Conservation (phyloP, 1,139 yeast genomes). For the Scheffersomyces illinoinensis region DNA sequence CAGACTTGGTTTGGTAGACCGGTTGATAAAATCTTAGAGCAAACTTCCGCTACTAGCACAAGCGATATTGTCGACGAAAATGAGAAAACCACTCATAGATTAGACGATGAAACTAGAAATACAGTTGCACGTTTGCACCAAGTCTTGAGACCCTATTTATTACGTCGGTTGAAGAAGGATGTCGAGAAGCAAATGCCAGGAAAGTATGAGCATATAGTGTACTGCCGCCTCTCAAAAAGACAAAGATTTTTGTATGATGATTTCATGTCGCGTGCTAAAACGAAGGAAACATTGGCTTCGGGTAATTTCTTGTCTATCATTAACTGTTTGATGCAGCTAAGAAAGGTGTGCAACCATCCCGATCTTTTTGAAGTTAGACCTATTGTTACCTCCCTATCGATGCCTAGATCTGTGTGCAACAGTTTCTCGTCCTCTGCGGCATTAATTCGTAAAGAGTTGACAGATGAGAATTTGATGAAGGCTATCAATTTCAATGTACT, state of each 20-base stretch:
- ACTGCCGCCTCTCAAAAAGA: conserved; percentile 88
- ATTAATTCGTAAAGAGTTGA: conserved; percentile 42
- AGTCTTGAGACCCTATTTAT: conserved; percentile 86
- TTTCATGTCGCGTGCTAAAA: conserved; percentile 95
- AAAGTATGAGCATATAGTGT: conserved; percentile 91
- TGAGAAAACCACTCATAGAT: conserved; percentile 35
- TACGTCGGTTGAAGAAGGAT: conserved; percentile 91
- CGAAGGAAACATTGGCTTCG: conserved; percentile 88
- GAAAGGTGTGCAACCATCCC: conserved; percentile 98
- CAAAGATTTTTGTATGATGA: conserved; percentile 93
- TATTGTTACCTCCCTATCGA: conserved; percentile 83
- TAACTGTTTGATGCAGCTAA: conserved; percentile 94
- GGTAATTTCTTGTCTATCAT: conserved; percentile 95
- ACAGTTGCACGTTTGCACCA: conserved; percentile 91
- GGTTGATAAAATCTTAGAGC: conserved; percentile 86
- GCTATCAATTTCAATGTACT: conserved; percentile 55
- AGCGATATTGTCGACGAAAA: conserved; percentile 47
- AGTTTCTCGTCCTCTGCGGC: conserved; percentile 47
- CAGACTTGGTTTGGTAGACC: conserved; percentile 99
- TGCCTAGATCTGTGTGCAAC: conserved; percentile 63
- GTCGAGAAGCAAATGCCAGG: conserved; percentile 99
- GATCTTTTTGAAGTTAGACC: conserved; percentile 96
- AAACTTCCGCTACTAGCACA: conserved; percentile 47
- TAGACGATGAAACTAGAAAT: conserved; percentile 70
- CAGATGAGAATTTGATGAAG: conserved; percentile 18